Conservation (phyloP, 2,329 filamentous ascomycete genomes). For the Fusarium graminum region DNA sequence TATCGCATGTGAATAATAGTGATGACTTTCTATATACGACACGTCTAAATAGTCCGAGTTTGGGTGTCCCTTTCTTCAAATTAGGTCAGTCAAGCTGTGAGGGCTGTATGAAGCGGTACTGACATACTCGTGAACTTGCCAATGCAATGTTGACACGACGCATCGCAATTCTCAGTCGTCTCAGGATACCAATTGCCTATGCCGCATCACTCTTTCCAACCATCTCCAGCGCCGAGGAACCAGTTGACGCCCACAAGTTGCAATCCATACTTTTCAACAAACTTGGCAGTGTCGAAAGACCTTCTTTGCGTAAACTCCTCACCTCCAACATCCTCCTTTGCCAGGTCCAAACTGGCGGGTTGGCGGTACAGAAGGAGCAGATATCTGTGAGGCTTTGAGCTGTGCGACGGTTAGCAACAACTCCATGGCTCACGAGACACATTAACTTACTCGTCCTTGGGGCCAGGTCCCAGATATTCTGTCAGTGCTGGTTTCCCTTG, state of each 20-base stretch:
- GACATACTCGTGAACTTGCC: not conserved
- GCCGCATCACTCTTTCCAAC: conserved; percentile 52
- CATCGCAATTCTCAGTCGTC: not conserved
- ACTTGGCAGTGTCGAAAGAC: conserved; percentile 57
- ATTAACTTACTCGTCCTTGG: conserved; percentile 60
- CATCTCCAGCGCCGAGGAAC: conserved; percentile 62
- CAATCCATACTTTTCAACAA: conserved; percentile 56
- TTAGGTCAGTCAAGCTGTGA: not conserved
- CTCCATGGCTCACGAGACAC: not conserved
- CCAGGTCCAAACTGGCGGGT: conserved; percentile 52
- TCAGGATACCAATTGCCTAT: not conserved
- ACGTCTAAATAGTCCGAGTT: not conserved
- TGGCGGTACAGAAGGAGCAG: conserved; percentile 61
- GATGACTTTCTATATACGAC: not conserved
- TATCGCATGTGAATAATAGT: not conserved
- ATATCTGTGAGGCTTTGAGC: conserved; percentile 63
- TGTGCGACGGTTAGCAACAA: conserved; percentile 32
- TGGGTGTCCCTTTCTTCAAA: not conserved
- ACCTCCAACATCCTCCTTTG: conserved; percentile 60
- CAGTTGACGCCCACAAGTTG: conserved; percentile 59
- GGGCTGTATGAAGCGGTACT: not conserved
- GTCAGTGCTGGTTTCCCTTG: conserved; percentile 55
- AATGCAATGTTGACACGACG: not conserved
- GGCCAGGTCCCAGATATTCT: conserved; percentile 59
- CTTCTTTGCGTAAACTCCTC: conserved; percentile 62